Evolutionary conservation across 2,329 filamentous ascomycete species (phyloP).

Genomic region (Alternaria atra): DNA sequence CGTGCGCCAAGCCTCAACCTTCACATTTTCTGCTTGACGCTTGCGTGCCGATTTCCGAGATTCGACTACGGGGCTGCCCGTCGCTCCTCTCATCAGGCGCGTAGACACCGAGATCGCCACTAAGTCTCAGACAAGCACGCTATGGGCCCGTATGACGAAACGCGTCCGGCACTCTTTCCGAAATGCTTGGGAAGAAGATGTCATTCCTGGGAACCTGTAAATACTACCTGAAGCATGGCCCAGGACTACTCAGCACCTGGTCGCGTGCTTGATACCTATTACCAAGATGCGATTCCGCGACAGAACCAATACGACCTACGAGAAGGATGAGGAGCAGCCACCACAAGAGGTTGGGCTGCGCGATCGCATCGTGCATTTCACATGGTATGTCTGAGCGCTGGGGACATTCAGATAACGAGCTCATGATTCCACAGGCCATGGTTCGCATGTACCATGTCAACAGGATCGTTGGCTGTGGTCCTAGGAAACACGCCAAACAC

Average conservation of each 20-base stretch:
- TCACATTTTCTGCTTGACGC: not conserved
- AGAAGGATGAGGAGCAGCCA: conserved; percentile 25
- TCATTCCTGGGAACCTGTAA: conserved; percentile 5
- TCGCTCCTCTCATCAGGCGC: conserved; percentile 5
- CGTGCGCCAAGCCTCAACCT: not conserved
- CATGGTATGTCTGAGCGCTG: conserved; percentile 25
- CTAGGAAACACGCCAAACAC: conserved; percentile 68
- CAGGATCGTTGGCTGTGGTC: conserved; percentile 73
- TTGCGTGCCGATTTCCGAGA: conserved; percentile 12
- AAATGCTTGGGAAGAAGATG: not conserved
- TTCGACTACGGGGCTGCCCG: not conserved
- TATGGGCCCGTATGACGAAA: conserved; percentile 15
- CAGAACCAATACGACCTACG: conserved; percentile 22
- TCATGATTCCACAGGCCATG: conserved; percentile 45
- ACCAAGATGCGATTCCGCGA: conserved; percentile 33
- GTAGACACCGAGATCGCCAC: conserved; percentile 1
- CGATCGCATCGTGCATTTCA: conserved; percentile 38
- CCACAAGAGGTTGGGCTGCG: conserved; percentile 30
- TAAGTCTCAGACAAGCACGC: conserved; percentile 8
- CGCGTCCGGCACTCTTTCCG: conserved; percentile 3
- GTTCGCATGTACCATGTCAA: conserved; percentile 80
- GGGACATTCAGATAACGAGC: not conserved
- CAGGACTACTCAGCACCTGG: not conserved
- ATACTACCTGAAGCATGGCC: not conserved
- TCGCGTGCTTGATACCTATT: not conserved